These are phyloP conservation scores for Penicillium angulare DNA, from an alignment of 495 filamentous ascomycete species.

Conservation along the genomic window DNA sequence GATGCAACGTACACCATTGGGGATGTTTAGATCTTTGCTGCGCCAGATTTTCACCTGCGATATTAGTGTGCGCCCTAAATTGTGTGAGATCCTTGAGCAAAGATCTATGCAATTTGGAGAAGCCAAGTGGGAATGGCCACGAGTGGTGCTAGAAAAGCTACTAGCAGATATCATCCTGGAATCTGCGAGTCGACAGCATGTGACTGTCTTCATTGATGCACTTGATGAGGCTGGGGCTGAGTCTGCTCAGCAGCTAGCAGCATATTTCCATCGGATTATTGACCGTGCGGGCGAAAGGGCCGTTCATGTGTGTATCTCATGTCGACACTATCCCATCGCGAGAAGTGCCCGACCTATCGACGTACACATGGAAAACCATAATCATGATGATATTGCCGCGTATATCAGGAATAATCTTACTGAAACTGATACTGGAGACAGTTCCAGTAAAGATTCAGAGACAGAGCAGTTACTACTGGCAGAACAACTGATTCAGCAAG, in stretches of 20 bases:
- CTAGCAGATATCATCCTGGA: conserved; percentile 5
- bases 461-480: background rate
- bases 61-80: background rate
- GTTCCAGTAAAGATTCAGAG: background rate
- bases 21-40: conserved; percentile 16
- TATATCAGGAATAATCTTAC: conserved; percentile 9
- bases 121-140: conserved; percentile 16
- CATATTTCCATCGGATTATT: conserved; percentile 13
- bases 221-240: conserved; percentile 19
- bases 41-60: conserved; percentile 10
- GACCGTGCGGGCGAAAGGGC: background rate
- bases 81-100: conserved; percentile 7
- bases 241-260: conserved; percentile 5
- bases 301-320: conserved; percentile 15
- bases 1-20: conserved; percentile 12
- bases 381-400: conserved; percentile 1
- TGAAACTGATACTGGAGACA: background rate
- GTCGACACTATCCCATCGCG: conserved; percentile 17
- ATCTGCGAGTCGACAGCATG: background rate
- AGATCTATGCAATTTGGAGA: conserved; percentile 11
- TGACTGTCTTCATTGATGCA: conserved; percentile 20
- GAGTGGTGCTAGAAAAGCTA: conserved; percentile 7
- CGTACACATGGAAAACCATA: background rate
- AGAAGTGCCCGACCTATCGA: background rate
- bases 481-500: conserved; percentile 4